A percentile compares a stretch with the other conserved stretches of the same genome.
Evolutionary conservation across 1,284 basidiomycete species (phyloP).

Genomic region (Ganoderma lingzhi): DNA sequence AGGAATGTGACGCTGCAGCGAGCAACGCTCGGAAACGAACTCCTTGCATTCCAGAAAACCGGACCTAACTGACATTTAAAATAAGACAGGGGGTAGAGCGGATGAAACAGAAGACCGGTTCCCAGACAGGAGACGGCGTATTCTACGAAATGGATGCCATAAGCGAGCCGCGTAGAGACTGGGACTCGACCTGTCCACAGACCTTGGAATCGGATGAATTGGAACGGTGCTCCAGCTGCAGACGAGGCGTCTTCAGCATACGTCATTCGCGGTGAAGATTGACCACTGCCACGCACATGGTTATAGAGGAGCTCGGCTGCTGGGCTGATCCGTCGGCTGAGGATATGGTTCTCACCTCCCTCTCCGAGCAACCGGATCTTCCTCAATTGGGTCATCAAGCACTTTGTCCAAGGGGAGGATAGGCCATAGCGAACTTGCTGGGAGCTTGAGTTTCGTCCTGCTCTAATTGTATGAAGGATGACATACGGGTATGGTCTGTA

Average conservation of each 20-base stretch:
- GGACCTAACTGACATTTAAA: background rate
- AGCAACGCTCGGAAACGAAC: background rate
- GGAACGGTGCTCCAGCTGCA: slow-evolving; percentile 12
- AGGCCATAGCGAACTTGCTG: slow-evolving; percentile 39
- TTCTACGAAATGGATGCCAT: background rate
- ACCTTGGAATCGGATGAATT: background rate
- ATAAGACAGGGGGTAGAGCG: slow-evolving; percentile 19
- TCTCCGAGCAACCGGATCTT: slow-evolving; percentile 12
- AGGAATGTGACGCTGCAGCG: background rate
- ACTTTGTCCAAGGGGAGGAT: slow-evolving; percentile 59
- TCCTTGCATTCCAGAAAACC: background rate
- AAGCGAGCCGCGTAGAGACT: background rate
- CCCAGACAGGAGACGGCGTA: background rate
- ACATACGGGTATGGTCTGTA: slow-evolving; percentile 46
- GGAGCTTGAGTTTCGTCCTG: slow-evolving; percentile 35
- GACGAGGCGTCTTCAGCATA: slow-evolving; percentile 1
- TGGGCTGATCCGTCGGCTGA: slow-evolving; percentile 10
- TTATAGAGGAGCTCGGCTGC: slow-evolving; percentile 6
- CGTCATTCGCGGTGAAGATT: background rate
- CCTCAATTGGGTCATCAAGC: slow-evolving; percentile 44
- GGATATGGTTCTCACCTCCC: slow-evolving; percentile 14
- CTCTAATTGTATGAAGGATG: background rate
- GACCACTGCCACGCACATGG: slow-evolving; percentile 7
- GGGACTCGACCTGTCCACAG: background rate
- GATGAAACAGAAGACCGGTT: slow-evolving; percentile 16